Base-by-base conservation (phyloP, 140 eudicot genomes). In the Erigeron philadelphicus region DNA sequence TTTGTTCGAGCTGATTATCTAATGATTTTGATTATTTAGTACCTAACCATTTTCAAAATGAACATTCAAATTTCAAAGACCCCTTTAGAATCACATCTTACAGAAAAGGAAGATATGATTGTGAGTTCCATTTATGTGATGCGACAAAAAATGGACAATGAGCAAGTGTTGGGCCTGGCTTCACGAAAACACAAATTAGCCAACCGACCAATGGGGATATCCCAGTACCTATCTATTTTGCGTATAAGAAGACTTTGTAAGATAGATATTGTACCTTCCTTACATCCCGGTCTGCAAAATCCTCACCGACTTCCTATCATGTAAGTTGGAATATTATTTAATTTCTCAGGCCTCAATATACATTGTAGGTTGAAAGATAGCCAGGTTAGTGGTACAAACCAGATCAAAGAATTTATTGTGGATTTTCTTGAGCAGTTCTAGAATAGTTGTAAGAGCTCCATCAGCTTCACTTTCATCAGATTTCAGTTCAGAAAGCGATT, bases 381-480 rank as follows among this genome's bases (percentile, higher is more conserved):
- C 6, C 7, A 35, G 42, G 46, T 59, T 53, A 48, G 53, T 15
- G 16, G 48, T 58, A 56, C 82, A 60, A 75, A 90, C 97, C 57
- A 68, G 70, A 70, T 84, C 82, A 67, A 85, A 91, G 77, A 88
- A 91, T 64, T 72, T 59, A 61, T 47, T 55, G 73, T 91, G 97
- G 56, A 86, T 61, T 67, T 50, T 80, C 81, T 83, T 81, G 60
- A 90, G 95, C 54, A 82, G 82, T 72, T 81, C 75, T 13, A 90
- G 87, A 67, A 85, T 75, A 15, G 77, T 79, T 45, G 85, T 82
- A 68, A 90, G 97, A 18, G 85, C 75, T 70, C 97, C 95, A 21
- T 87, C 93, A 18, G 42, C 62, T 68, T 87, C 94, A 77, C 86
- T 90, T 77, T 87, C 97, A 78, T 90, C 97, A 54, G 67, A 62